Conservation (phyloP, 148 eudicot species). For the Vaccinium darrowii region DNA sequence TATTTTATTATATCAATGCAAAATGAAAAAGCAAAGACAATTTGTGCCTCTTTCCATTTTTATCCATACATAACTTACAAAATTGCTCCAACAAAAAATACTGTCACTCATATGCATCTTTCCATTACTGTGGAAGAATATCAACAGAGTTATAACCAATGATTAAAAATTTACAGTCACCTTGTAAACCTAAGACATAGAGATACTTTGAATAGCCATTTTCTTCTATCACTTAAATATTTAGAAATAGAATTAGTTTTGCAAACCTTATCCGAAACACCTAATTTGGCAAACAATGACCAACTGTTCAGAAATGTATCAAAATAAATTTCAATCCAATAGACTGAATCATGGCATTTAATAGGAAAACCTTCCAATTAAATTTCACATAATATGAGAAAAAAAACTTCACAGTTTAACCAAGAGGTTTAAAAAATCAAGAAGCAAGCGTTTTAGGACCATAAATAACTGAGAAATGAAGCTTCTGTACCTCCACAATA, state of each 20-base stretch:
- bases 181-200: background rate
- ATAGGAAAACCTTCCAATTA: background rate
- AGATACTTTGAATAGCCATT: background rate
- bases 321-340: background rate
- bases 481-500: slow-evolving; percentile 74
- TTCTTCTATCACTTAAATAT: background rate
- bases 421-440: background rate
- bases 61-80: too few species aligned
- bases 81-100: too few species aligned
- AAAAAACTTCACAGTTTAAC: background rate
- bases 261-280: background rate
- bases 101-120: too few species aligned
- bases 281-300: background rate
- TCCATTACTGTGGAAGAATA: background rate
- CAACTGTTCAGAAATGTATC: background rate
- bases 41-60: too few species aligned
- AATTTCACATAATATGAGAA: background rate
- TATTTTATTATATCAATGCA: too few species aligned
- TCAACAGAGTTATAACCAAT: background rate
- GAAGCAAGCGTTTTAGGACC: background rate
- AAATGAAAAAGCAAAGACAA: too few species aligned
- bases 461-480: background rate
- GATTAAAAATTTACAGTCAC: background rate
- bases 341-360: background rate
- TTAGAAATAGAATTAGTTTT: background rate